Base-by-base conservation (phyloP, 106 monocot species). In the Apostasia ramifera region DNA sequence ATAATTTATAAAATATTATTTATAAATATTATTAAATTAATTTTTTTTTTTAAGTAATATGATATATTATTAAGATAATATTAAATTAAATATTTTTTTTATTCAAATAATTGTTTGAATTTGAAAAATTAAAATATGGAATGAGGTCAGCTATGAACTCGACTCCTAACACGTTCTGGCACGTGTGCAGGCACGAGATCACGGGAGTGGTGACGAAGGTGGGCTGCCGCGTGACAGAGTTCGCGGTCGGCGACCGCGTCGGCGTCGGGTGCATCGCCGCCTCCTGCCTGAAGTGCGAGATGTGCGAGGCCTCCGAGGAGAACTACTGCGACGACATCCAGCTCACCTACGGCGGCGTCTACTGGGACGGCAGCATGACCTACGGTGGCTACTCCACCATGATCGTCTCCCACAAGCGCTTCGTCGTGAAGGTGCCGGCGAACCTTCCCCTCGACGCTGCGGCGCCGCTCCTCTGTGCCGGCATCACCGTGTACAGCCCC, bases 311-410 rank as follows among this genome's bases (percentile, higher is more conserved):
- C 9, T 81, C 80, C 8, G 78, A 90, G 69, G 90, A 94, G 82
- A 87, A 90, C 68, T 94, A 94, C 90, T 94, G 94, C 57, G 86
- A 82, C 26, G 49, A 87, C 51, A 12, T 90, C n/a, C 84, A 87
- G 71, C 83, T 85, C 76, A 94, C 90, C 12, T 90, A 87, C 74
- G 85, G 82, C 47, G 84, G 90, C 60, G 42, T 90, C 60, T 94
- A 82, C 69, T 94, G 86, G 86, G 94, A 94, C 40, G 94, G 94
- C 1, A 94, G 90, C 86, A 79, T 83, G 80, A 94, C 94, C 44
- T 94, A 90, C 56, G 94, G 94, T 42, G 94, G 94, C 50, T 94
- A 87, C 76, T 94, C 90, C 40, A 37, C 57, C 1, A 84, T 90
- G 82, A 56, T 94, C 2, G 87, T 94, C 5, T 86, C 94, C 5